Base-by-base conservation (phyloP, 2,329 filamentous ascomycete species). In the Diaporthe citri region DNA sequence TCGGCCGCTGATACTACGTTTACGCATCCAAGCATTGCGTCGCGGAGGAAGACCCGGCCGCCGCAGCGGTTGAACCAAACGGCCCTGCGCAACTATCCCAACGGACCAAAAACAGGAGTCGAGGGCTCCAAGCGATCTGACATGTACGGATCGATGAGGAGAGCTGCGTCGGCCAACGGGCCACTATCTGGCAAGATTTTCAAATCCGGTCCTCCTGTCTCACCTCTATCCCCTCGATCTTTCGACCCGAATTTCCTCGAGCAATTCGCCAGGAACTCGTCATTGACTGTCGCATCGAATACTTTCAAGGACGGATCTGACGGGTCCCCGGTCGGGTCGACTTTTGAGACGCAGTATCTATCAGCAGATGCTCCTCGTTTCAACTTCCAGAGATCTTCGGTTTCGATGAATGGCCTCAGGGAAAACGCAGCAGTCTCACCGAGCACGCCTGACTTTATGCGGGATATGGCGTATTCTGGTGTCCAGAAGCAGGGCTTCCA, bases 131-230 rank as follows among this genome's bases (percentile, higher is more conserved):
- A 86, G 78, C 83, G 87, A 43, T 77, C 82, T 25, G 88, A 90
- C 34, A 82, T 84, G 25, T 82, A 85, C 2, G 85, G 85, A 75
- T 86, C 88, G 2, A 89, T 91, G 82, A 86, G 88, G 34, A 87
- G 89, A 56, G 89, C 90, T 57, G 86, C 87, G 20, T 91, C 89
- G 3, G 85, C 87, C 12, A 87, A 85, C 5, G 87, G 88, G 8
- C 81, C 78, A 66, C 80, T 85, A 60, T 77, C 82, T 48, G 83
- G 82, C 17, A 82, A 86, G 28, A 84, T 88, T 20, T 84, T 86
- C 66, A 88, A 88, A 77, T 78, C 82, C 2, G 75, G 77, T 17
- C 46, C 74, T 22, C 67, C 77, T 13, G 77, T 80, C 1, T 84
- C 83, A 4, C 85, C 86, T 0, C 84, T 86, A 22, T 88, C 86